phyloP scores from a whole-genome alignment of 208 protist species.

The Acanthamoeba sp. region DNA sequence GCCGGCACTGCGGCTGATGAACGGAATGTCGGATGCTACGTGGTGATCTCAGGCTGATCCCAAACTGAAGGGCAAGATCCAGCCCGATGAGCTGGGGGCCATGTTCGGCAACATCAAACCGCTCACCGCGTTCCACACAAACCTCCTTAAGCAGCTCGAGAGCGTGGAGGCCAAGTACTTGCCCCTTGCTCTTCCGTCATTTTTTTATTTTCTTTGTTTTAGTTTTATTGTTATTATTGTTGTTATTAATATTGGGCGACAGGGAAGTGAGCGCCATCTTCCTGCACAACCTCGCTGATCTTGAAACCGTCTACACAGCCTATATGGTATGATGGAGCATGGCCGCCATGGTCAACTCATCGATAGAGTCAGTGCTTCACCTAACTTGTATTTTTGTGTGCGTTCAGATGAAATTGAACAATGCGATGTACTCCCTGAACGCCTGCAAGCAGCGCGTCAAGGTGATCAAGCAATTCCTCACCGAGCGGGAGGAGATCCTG shows the following conservation, averaged over 20 bases:
- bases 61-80: conserved; percentile 65
- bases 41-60: conserved; percentile 66
- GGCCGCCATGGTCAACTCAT: background rate
- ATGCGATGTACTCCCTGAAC: conserved; percentile 59
- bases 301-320: background rate
- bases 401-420: conserved; percentile 54
- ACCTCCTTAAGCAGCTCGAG: conserved; percentile 59
- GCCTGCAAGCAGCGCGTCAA: conserved; percentile 46
- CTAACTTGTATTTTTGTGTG: background rate
- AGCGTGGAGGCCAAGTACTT: background rate
- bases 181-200: background rate
- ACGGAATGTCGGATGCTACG: too few species aligned
- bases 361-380: background rate
- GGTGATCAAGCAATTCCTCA: conserved; percentile 71
- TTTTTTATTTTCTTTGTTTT: background rate
- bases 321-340: background rate
- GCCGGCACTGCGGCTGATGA: too few species aligned
- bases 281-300: conserved; percentile 21
- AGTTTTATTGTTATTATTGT: too few species aligned
- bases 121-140: conserved; percentile 40
- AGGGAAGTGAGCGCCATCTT: conserved; percentile 58
- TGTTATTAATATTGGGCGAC: background rate
- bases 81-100: conserved; percentile 35
- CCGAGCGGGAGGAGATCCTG: conserved; percentile 50
- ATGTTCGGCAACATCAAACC: conserved; percentile 73